Evolutionary conservation across 192 early-diverging fungal genomes (phyloP).

Genomic region (Gigaspora rosea): DNA sequence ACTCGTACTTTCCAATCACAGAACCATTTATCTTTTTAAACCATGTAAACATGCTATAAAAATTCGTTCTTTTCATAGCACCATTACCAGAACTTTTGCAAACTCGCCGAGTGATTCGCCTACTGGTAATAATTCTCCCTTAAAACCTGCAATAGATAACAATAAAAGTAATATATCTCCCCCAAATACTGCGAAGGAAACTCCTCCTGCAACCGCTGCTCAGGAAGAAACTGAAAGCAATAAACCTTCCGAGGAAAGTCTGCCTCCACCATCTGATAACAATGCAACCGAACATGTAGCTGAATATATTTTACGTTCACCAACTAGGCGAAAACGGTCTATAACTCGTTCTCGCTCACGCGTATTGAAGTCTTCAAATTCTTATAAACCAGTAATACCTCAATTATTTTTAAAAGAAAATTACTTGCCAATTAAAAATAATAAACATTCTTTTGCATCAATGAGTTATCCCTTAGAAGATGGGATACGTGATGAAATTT

Average conservation of each 20-base stretch:
- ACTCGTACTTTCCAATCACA: background rate
- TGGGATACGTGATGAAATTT: slow-evolving; percentile 31
- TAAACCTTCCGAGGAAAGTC: slow-evolving; percentile 8
- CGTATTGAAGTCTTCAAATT: background rate
- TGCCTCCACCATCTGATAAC: background rate
- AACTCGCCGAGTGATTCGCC: slow-evolving; percentile 14
- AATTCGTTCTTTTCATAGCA: background rate
- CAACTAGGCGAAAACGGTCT: slow-evolving; percentile 8
- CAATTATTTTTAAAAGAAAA: slow-evolving; percentile 27
- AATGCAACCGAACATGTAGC: background rate
- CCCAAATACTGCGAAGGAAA: slow-evolving; percentile 13
- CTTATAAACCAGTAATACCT: slow-evolving; percentile 31
- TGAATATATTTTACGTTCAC: slow-evolving; percentile 14
- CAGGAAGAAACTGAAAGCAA: slow-evolving; percentile 3
- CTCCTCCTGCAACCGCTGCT: background rate
- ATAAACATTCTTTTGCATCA: slow-evolving; percentile 18
- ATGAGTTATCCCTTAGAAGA: slow-evolving; percentile 20
- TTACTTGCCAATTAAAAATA: slow-evolving; percentile 23
- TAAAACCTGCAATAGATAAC: slow-evolving; percentile 19
- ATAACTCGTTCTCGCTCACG: slow-evolving; percentile 3
- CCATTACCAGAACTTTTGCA: slow-evolving; percentile 11
- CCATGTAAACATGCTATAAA: background rate
- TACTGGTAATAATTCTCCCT: slow-evolving; percentile 1
- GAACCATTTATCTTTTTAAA: background rate
- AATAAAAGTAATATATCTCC: background rate